phyloP scores from a whole-genome alignment of 371 early-diverging fungal genomes.

The Mucor circinelloides region DNA sequence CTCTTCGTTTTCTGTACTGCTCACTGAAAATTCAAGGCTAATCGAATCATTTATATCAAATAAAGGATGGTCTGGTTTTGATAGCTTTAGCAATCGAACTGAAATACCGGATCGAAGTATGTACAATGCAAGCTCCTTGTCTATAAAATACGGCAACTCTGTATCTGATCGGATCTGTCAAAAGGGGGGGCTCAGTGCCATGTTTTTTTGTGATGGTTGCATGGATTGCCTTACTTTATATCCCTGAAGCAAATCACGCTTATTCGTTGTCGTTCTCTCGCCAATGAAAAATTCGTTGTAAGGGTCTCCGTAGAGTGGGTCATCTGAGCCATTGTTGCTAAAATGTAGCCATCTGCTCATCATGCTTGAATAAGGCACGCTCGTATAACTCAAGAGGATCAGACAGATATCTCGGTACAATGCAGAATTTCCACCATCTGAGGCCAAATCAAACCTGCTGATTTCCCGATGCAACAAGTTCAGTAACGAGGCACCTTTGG shows the following conservation, averaged over 20 bases:
- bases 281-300: constrained; percentile 53
- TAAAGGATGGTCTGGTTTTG: constrained; percentile 36
- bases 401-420: constrained; percentile 45
- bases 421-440: constrained; percentile 23
- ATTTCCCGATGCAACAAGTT: constrained; percentile 41
- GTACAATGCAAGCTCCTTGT: constrained; percentile 16
- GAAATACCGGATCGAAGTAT: constrained; percentile 40
- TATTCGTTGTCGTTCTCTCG: constrained; percentile 14
- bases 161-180: constrained; percentile 19
- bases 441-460: constrained; percentile 25
- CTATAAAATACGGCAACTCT: constrained; percentile 32
- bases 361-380: constrained; percentile 51
- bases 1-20: constrained; percentile 15
- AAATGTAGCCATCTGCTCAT: constrained; percentile 53
- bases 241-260: neutral
- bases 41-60: constrained; percentile 5
- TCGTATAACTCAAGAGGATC: constrained; percentile 43
- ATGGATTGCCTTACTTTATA: neutral
- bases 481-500: constrained; percentile 47
- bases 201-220: neutral
- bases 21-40: neutral
- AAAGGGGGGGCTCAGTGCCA: neutral
- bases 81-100: constrained; percentile 25
- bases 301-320: constrained; percentile 31
- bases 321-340: constrained; percentile 1